Evolutionary conservation across 1,139 yeast species (phyloP).

Genomic region (Debaryomyces singareniensis): DNA sequence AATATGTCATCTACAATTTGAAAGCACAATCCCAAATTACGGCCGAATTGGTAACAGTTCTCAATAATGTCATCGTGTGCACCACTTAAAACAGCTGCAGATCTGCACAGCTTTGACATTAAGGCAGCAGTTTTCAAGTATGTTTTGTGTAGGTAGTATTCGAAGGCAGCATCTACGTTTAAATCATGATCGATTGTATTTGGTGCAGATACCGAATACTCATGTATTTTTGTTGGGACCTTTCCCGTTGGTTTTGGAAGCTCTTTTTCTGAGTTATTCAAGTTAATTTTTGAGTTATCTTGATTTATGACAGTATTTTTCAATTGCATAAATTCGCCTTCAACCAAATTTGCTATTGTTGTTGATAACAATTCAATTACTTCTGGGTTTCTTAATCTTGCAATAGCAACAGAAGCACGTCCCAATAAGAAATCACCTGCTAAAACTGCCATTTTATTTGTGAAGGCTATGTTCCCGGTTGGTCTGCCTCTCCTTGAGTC

Average conservation of each 20-base stretch:
- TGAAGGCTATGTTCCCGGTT: constrained; percentile 87
- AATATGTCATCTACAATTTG: constrained; percentile 95
- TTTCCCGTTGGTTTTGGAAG: constrained; percentile 62
- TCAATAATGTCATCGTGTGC: constrained; percentile 70
- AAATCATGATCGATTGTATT: constrained; percentile 53
- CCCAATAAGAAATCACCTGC: constrained; percentile 96
- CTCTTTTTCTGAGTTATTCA: constrained; percentile 46
- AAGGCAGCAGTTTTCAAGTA: constrained; percentile 91
- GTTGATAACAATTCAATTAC: constrained; percentile 93
- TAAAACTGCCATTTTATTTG: constrained; percentile 93
- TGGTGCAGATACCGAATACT: constrained; percentile 44
- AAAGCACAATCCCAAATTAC: constrained; percentile 90
- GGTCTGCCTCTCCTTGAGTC: constrained; percentile 89
- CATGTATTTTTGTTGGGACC: constrained; percentile 54
- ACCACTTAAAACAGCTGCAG: constrained; percentile 91
- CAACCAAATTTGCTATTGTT: constrained; percentile 93
- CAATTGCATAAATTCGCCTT: constrained; percentile 97
- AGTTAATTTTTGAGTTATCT: constrained; percentile 38
- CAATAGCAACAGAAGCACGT: constrained; percentile 92
- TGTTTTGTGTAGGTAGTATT: constrained; percentile 90
- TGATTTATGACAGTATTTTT: constrained; percentile 70
- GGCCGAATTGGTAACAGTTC: constrained; percentile 83
- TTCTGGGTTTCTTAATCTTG: constrained; percentile 91
- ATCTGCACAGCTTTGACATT: constrained; percentile 91
- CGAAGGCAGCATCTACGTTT: constrained; percentile 81